Conservation (phyloP, 768 basidiomycete species). For the Lentinula boryana region DNA sequence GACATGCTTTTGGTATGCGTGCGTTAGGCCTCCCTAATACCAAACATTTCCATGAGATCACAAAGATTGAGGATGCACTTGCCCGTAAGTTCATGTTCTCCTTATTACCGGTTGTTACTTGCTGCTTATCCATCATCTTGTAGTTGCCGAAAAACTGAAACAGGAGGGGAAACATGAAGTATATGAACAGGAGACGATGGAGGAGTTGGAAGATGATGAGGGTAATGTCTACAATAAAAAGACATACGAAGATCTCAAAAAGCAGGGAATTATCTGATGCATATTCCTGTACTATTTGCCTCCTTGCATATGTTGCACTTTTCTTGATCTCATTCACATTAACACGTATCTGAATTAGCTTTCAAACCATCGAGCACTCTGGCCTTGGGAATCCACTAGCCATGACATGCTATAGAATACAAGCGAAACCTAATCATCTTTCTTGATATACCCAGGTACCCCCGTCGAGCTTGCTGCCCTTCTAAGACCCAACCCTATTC, state of each 20-base stretch:
- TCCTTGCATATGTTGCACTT: neutral
- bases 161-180: slow-evolving; percentile 95
- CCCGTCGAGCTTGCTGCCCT: slow-evolving; percentile 16
- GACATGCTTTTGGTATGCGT: slow-evolving; percentile 98
- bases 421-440: neutral
- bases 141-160: slow-evolving; percentile 97
- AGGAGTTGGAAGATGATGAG: slow-evolving; percentile 97
- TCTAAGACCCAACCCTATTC: slow-evolving; percentile 23
- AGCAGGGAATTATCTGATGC: slow-evolving; percentile 79
- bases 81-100: slow-evolving; percentile 56
- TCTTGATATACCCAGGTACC: neutral
- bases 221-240: slow-evolving; percentile 98
- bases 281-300: neutral
- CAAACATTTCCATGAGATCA: slow-evolving; percentile 99
- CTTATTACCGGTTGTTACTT: neutral
- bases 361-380: too few species aligned
- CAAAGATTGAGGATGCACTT: slow-evolving; percentile 93
- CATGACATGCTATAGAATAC: too few species aligned
- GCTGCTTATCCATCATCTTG: neutral
- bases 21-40: slow-evolving; percentile 96
- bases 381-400: too few species aligned
- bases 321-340: neutral
- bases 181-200: slow-evolving; percentile 90
- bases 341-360: neutral
- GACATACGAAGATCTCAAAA: slow-evolving; percentile 96